These are phyloP conservation scores for Globisporangium okanoganense DNA, from an alignment of 352 stramenopile genomes.

Conservation along the genomic window DNA sequence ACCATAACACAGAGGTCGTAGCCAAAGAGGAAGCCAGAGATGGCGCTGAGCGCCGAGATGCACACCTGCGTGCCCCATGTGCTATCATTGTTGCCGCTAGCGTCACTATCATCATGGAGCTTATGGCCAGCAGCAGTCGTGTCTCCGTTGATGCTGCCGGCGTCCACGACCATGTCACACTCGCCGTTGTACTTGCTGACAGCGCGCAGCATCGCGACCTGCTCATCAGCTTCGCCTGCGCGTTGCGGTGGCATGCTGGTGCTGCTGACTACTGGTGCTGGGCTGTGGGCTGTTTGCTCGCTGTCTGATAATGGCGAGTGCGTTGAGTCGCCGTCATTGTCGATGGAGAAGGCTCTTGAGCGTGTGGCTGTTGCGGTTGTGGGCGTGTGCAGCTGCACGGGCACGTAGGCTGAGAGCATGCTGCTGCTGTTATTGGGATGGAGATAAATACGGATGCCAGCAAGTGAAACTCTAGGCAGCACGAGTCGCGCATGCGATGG, in stretches of 20 bases:
- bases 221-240: neutral
- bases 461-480: neutral
- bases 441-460: neutral
- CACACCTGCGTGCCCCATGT: conserved; percentile 32
- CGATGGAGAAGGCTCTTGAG: neutral
- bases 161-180: neutral
- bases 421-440: neutral
- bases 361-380: neutral
- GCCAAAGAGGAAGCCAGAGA: conserved; percentile 71
- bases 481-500: neutral
- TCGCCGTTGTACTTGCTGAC: conserved; percentile 1
- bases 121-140: neutral
- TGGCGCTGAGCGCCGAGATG: conserved; percentile 56
- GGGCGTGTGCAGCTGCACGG: conserved; percentile 12
- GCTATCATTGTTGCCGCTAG: neutral
- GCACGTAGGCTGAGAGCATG: conserved; percentile 1
- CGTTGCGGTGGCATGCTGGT: neutral
- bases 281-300: conserved; percentile 3
- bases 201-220: neutral
- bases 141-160: conserved; percentile 2
- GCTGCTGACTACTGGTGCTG: too few species aligned
- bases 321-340: neutral
- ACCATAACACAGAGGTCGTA: conserved; percentile 82
- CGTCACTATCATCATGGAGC: neutral
- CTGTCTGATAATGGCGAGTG: conserved; percentile 3